Conservation (phyloP, 192 early-diverging fungal genomes). For the Coemansia sp. region DNA sequence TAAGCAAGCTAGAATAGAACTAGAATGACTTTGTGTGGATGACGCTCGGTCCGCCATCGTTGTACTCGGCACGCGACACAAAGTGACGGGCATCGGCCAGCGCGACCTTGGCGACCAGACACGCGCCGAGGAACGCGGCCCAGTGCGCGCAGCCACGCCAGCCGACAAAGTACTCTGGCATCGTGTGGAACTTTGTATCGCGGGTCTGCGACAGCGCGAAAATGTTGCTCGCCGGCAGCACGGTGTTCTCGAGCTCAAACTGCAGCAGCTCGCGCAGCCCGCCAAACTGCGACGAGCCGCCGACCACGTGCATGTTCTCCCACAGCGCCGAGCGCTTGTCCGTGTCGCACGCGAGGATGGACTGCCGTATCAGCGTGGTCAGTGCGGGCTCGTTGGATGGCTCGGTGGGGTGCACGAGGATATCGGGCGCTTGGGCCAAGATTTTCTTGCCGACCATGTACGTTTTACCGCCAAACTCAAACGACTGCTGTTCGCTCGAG, state of each 20-base stretch:
- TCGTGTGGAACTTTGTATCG: slow-evolving; percentile 71
- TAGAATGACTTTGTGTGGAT: slow-evolving; percentile 64
- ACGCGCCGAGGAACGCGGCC: slow-evolving; percentile 77
- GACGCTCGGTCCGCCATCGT: slow-evolving; percentile 81
- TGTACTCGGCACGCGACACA: slow-evolving; percentile 85
- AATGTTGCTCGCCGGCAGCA: slow-evolving; percentile 78
- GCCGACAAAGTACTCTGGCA: slow-evolving; percentile 87
- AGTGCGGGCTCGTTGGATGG: slow-evolving; percentile 40
- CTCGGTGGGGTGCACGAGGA: slow-evolving; percentile 66
- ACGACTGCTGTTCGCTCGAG: slow-evolving; percentile 28
- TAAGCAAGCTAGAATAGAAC: too few relatives aligned
- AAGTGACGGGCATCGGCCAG: slow-evolving; percentile 68
- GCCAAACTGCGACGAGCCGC: slow-evolving; percentile 63
- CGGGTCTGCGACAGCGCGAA: slow-evolving; percentile 82
- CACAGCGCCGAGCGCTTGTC: slow-evolving; percentile 79
- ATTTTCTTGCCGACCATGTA: slow-evolving; percentile 23
- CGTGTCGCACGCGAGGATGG: slow-evolving; percentile 63
- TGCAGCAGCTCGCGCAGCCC: slow-evolving; percentile 58
- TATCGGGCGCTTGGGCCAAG: slow-evolving; percentile 43
- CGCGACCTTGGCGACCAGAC: slow-evolving; percentile 84
- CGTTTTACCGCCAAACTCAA: slow-evolving; percentile 63
- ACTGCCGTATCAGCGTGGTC: slow-evolving; percentile 60
- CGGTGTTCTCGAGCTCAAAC: slow-evolving; percentile 63
- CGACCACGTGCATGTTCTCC: slow-evolving; percentile 83
- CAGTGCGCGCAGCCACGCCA: slow-evolving; percentile 69